Evolutionary conservation across 805 yeast genomes (phyloP), one percentile per base, ranked within the genome.

Genomic region (Saturnispora diversa): DNA sequence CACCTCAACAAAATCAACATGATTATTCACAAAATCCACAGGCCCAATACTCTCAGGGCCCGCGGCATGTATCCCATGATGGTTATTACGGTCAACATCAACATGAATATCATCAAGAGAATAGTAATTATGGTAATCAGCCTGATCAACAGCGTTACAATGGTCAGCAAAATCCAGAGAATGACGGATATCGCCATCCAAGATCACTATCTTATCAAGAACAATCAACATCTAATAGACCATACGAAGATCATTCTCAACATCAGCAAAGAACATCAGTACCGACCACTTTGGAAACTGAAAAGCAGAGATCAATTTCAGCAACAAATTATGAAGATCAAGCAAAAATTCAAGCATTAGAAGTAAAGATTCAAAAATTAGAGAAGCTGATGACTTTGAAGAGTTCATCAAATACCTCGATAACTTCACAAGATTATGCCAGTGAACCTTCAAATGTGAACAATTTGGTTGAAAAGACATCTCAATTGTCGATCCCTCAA

Each of bases 321-420:
- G 19, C 7, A 21, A 27, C 20, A 12, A 35, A 29, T 15, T 11
- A 12, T 13, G 31, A 24, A 15, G 47, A 37, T 2, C 48, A 44
- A 25, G 50, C 49, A 6, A 46, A 59, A 35, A 57, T 59, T 26
- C 50, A 50, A 35, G 43, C 41, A n/a, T 44, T 59, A n/a, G 64
- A 59, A 32, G 63, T 56, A 19, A 59, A 59, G 38, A 55, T 59
- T 16, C 55, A 55, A 28, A 48, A 49, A 24, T 45, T 59, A 24
- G 63, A 59, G 37, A 48, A 48, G 28, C 50, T 53, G 33, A 44
- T 59, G 25, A 52, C 55, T 7, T 24, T 48, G 28, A 42, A 42
- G 2, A 37, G 27, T 12, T 28, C 33, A 3, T 26, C 37, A 6
- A 19, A 31, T 5, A 19, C 42, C 2, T 23, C 43, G 4, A 21